A percentile compares a stretch with the other conserved stretches of the same genome.
These are phyloP conservation scores for Bolboschoenus planiculmis DNA, from an alignment of 176 grass and related monocot genomes.

Conservation along the genomic window DNA sequence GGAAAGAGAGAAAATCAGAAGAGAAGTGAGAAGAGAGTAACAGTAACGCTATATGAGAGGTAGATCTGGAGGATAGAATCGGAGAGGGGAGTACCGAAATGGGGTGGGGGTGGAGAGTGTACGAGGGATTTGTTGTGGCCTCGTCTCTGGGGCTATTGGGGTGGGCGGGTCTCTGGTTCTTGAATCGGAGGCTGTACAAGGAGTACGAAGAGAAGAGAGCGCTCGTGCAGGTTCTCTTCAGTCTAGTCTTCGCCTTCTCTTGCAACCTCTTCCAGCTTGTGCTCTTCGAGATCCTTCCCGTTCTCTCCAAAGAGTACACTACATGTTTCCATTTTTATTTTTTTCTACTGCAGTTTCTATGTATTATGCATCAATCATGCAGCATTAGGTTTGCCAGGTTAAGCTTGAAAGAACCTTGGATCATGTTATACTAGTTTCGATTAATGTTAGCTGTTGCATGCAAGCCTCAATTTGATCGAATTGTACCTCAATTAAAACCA, in stretches of 20 bases:
- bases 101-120: conserved; percentile 59
- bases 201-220: conserved; percentile 97
- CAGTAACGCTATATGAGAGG: no score
- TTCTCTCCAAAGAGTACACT: conserved; percentile 77
- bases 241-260: conserved; percentile 99
- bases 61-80: not conserved
- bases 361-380: not conserved
- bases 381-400: not conserved
- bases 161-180: conserved; percentile 96
- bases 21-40: not conserved
- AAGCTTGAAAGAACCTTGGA: not conserved
- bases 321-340: not conserved
- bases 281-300: conserved; percentile 96
- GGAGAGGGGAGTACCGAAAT: conserved; percentile 1
- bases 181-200: conserved; percentile 95
- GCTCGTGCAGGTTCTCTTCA: conserved; percentile 99
- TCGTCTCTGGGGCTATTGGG: conserved; percentile 69
- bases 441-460: not conserved
- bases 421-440: not conserved
- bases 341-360: not conserved
- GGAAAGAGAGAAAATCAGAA: not conserved
- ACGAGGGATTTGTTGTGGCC: conserved; percentile 61
- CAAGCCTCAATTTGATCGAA: not conserved
- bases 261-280: conserved; percentile 98
- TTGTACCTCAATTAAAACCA: not conserved